Base-by-base conservation (phyloP, 352 stramenopile species). In the Phytopythium helicoides region DNA sequence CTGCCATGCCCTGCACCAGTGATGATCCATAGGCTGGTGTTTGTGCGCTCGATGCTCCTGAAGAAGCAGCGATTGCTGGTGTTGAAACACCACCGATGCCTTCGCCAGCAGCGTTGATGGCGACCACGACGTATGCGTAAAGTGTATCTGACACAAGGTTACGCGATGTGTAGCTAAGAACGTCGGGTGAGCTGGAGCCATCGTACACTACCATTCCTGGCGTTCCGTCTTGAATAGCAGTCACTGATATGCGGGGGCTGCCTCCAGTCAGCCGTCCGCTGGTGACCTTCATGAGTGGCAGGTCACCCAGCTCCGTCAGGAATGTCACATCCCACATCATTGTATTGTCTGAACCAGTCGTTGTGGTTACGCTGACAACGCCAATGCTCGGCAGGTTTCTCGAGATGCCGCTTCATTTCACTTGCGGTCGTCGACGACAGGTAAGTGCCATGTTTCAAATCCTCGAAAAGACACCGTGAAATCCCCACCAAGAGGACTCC, bases 61-160 rank as follows among this genome's bases (percentile, higher is more conserved):
- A 81, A 2, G 91, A 91, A 6, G 95, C 89, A n/a, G 93, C 77
- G 12, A 98, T 94, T n/a, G 93, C 95, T 33, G 85, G 71, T 10
- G 91, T 98, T 0, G 92, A 81, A 9, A 65, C 55, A 35, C 86
- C 95, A 2, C 92, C 76, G 19, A 98, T 74, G 14, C 94, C 91
- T 22, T 92, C 67, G 8, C 96, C 96, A 11, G 95, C 83, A 39
- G 92, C 80, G 54, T 97, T 98, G 14, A 98, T 73, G 14, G 96
- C 90, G 1, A 96, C 68, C 11, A 97, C 87, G 37, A 90, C 87
- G 65, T 96, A 99, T 10, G 95, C 83, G 57, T 99, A 98, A 12
- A 92, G 62, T 16, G 84, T 79, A 62, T 98, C 92, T 1, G 91
- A 53, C 3, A 90, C 80, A n/a, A 98, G 73, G 51, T 94, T 87